Conservation (phyloP, 176 grass and related monocot genomes). For the Musa beccarii region DNA sequence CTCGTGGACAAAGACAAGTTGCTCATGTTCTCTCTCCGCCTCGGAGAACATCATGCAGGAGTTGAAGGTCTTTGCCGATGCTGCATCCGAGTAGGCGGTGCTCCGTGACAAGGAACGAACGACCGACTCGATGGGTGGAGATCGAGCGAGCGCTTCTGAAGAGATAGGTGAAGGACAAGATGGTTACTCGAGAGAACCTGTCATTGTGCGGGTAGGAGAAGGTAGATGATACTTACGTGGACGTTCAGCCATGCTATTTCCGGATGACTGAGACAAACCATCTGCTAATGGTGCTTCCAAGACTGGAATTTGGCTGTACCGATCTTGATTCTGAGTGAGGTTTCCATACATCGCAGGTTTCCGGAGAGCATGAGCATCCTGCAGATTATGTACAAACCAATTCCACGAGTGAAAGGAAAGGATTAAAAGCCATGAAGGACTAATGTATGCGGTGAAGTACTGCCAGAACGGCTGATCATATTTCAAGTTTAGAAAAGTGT, state of each 20-base stretch:
- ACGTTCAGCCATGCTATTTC: constrained; percentile 31
- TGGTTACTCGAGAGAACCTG: constrained; percentile 15
- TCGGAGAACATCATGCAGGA: constrained; percentile 66
- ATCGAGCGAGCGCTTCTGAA: constrained; percentile 73
- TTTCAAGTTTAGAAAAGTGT: too few relatives aligned
- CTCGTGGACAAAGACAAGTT: constrained; percentile 53
- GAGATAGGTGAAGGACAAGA: not conserved
- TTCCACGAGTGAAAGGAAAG: not conserved
- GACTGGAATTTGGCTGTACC: constrained; percentile 68
- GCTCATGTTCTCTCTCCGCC: constrained; percentile 78
- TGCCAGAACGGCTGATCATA: not conserved
- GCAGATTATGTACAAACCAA: constrained; percentile 8
- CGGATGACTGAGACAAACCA: constrained; percentile 40
- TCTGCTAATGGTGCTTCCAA: constrained; percentile 48
- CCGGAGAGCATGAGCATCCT: constrained; percentile 40
- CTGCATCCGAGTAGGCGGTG: constrained; percentile 32
- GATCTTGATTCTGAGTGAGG: constrained; percentile 35
- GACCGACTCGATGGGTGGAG: constrained; percentile 72
- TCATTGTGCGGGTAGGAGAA: not conserved
- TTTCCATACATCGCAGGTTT: constrained; percentile 26
- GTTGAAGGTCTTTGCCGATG: constrained; percentile 64
- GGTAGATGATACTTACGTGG: constrained; percentile 51
- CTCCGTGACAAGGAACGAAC: constrained; percentile 58
- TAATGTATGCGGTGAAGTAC: too few relatives aligned
- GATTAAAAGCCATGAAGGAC: not conserved